Evolutionary conservation across 805 yeast genomes (phyloP), one percentile per base, ranked within the genome.

Genomic region (Debaryomyces maramus): DNA sequence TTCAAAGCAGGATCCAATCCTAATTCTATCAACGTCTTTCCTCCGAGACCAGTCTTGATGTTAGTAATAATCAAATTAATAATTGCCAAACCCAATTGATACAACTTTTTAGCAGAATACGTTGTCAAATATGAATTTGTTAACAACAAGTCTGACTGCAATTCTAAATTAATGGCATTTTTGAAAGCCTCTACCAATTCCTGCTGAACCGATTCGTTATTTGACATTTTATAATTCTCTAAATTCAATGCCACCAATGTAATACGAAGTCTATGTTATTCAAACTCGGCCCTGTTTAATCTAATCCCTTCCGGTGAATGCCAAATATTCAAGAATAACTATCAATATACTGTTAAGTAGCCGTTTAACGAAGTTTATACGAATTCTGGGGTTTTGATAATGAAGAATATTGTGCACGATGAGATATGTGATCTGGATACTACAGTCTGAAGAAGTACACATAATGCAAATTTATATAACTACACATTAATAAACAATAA

Each of bases 31-130:
- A 83, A 67, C 1, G 80, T 67, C 42, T 81, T 78, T 2, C 97
- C 97, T 11, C 88, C 95, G 7, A 88, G 63, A 0, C 96, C 95
- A 0, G 90, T 84, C 40, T 84, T 69, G 2, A 85, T 61, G 40
- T 80, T 78, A n/a, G 73, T 72, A 10, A 84, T 64, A 0, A 65
- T 56, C 34, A 91, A 65, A 58, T 89, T 86, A 34, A 81, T 58
- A 4, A 88, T 67, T 0, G 97, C 97, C 18, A 86, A 65, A 0
- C 97, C 97, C 38, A 77, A 71, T 8, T 68, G 62, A 0, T 84
- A 84, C n/a, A 91, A 68, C 40, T 73, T 72, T 54, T 83, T 83
- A 1, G 89, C 80, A 1, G 91, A 48, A 41, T 63, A 66, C 4
- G 55, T 29, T 31, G 51, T 51, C 16, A 70, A 55, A 36, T 63